Base-by-base conservation (phyloP, 352 stramenopile genomes). In the Phytophthora pisi region DNA sequence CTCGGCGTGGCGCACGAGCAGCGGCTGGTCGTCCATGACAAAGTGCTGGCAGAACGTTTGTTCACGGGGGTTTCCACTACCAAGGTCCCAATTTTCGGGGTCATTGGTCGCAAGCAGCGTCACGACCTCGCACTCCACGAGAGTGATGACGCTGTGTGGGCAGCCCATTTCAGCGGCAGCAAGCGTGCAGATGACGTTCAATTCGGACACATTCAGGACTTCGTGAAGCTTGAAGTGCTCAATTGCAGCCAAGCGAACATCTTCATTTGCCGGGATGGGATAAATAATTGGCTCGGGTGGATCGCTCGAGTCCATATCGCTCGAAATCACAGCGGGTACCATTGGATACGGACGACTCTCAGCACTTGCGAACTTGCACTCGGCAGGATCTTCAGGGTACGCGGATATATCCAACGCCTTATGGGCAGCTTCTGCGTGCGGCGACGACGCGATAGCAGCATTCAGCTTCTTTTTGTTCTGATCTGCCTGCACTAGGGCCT, bases 41-140 rank as follows among this genome's bases (percentile, higher is more conserved):
- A 78, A 77, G 36, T 83, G 75, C 50, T 76, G 64, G 49, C 75
- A 83, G 40, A 83, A 80, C 0, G 70, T 77, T 65, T 83, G 65
- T n/a, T 77, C 65, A 0, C 75, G 64, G 4, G 65, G 64, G 13
- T 74, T 75, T 0, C 68, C 57, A 42, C 58, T 74, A 1, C 72
- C 72, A 23, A 79, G 11, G 16, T 76, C 61, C 68, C 70, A 77
- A 20, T 70, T 68, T 6, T 66, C 56, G 0, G 67, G 67, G 5
- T 46, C 46, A 42, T 78, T 81, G 16, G 70, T 72, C 2, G 74
- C 66, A 9, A 81, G 20, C 18, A 81, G 40, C 11, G 62, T 71
- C 58, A 78, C 68, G 10, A 64, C 57, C 6, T 79, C 62, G 2
- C 49, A 42, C 36, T 78, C 69, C 20, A 80, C 70, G 0, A 82